phyloP scores from a whole-genome alignment of 345 rosid genomes.

The Populus ilicifolia region DNA sequence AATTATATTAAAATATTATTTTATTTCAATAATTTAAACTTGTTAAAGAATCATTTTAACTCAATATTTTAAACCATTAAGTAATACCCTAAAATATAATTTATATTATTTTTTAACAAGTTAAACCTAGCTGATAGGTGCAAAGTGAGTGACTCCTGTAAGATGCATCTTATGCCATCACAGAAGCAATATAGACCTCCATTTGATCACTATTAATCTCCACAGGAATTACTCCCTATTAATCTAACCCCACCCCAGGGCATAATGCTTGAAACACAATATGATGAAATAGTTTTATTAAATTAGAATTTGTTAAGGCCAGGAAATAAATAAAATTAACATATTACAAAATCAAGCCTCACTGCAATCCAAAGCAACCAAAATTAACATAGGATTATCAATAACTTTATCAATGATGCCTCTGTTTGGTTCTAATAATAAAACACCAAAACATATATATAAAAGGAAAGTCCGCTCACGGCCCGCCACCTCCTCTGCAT shows the following conservation, averaged over 20 bases:
- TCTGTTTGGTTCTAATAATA: background rate
- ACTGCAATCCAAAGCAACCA: background rate
- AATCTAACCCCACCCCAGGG: background rate
- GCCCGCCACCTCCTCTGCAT: background rate
- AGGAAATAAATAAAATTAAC: background rate
- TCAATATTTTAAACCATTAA: no score
- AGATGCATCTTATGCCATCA: background rate
- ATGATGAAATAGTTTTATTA: background rate
- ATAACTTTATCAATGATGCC: background rate
- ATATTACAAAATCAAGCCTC: background rate
- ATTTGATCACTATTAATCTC: background rate
- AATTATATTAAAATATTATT: no score
- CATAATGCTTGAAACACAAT: background rate
- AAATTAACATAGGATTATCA: background rate
- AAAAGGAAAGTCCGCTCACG: background rate
- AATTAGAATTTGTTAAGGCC: background rate
- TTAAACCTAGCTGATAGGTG: no score
- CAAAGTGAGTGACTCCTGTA: background rate
- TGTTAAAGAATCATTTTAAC: no score
- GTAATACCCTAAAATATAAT: no score
- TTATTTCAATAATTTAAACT: no score
- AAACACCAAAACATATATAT: background rate
- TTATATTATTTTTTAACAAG: no score
- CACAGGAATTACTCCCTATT: background rate
- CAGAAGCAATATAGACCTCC: background rate